A percentile compares a stretch with the other conserved stretches of the same genome.
Evolutionary conservation across 345 rosid species (phyloP).

Genomic region (Streptanthus diversifolius): DNA sequence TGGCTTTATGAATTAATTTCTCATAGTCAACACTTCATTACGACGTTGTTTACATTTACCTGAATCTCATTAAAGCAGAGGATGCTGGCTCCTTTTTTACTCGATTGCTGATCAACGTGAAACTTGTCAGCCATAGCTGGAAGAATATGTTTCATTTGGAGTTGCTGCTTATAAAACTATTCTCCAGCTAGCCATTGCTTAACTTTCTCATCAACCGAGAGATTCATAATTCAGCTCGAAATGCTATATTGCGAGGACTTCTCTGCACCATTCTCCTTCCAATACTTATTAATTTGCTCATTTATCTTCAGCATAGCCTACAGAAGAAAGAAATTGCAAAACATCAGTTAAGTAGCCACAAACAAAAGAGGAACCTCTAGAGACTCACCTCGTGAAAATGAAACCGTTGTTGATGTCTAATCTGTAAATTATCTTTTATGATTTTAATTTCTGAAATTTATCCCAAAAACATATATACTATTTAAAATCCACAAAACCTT

Average conservation of each 20-base stretch:
- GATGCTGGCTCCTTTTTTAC: slow-evolving; percentile 67
- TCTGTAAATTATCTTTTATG: no score
- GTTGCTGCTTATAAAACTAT: slow-evolving; percentile 78
- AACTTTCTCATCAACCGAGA: slow-evolving; percentile 76
- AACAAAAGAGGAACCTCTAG: neutral
- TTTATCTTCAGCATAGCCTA: slow-evolving; percentile 95
- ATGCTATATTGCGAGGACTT: slow-evolving; percentile 53
- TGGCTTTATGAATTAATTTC: neutral
- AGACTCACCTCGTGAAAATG: slow-evolving; percentile 79
- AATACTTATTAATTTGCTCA: slow-evolving; percentile 79
- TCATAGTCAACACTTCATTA: neutral
- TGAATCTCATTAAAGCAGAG: slow-evolving; percentile 97
- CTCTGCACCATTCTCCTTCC: slow-evolving; percentile 74
- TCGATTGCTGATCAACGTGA: slow-evolving; percentile 55
- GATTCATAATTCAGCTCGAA: slow-evolving; percentile 80
- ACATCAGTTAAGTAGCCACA: neutral
- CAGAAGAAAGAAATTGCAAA: neutral
- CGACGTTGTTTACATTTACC: slow-evolving; percentile 51
- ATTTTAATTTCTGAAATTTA: no score
- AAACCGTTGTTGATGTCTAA: slow-evolving; percentile 63
- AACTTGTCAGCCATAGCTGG: slow-evolving; percentile 87
- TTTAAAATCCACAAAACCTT: no score
- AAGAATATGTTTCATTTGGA: slow-evolving; percentile 80
- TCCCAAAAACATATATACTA: no score
- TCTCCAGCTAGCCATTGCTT: slow-evolving; percentile 92